Evolutionary conservation across 495 filamentous ascomycete genomes (phyloP).

Genomic region (Penicillium canescens): DNA sequence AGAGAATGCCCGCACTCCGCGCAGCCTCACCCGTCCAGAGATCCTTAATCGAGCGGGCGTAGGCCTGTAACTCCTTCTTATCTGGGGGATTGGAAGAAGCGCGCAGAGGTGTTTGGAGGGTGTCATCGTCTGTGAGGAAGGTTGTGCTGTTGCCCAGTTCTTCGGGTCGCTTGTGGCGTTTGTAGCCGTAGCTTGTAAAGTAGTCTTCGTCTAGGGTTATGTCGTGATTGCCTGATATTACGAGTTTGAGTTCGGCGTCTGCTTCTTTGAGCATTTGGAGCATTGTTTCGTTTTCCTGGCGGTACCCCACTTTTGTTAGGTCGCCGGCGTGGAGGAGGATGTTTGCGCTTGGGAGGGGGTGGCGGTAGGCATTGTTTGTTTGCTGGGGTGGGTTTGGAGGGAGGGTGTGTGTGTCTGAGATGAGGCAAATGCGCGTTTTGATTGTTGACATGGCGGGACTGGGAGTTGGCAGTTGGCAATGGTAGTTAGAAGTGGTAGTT

Average conservation of each 20-base stretch:
- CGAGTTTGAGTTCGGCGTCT: constrained; percentile 69
- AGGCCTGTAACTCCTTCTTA: constrained; percentile 14
- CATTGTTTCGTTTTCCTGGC: constrained; percentile 51
- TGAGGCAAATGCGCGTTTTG: constrained; percentile 56
- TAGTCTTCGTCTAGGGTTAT: constrained; percentile 63
- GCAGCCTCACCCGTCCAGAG: constrained; percentile 54
- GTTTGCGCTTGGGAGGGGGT: constrained; percentile 56
- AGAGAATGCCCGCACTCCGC: constrained; percentile 52
- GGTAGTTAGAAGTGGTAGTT: too few relatives aligned
- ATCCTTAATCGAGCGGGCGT: constrained; percentile 30
- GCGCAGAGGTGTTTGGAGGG: constrained; percentile 5
- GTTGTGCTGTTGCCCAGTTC: constrained; percentile 10
- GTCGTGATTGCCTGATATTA: constrained; percentile 84
- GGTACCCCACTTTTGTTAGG: constrained; percentile 62
- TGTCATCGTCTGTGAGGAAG: constrained; percentile 12
- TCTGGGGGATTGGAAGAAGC: background rate
- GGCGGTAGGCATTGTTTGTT: constrained; percentile 39
- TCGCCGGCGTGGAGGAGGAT: constrained; percentile 76
- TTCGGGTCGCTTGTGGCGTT: constrained; percentile 31
- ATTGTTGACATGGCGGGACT: constrained; percentile 21
- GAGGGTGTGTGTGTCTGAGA: constrained; percentile 63
- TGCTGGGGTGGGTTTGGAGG: constrained; percentile 26
- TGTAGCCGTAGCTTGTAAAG: constrained; percentile 36
- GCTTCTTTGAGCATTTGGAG: constrained; percentile 56
- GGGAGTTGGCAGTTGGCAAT: background rate